These are phyloP conservation scores for Trichomonas tenax DNA, from an alignment of 208 protist species.

Conservation along the genomic window DNA sequence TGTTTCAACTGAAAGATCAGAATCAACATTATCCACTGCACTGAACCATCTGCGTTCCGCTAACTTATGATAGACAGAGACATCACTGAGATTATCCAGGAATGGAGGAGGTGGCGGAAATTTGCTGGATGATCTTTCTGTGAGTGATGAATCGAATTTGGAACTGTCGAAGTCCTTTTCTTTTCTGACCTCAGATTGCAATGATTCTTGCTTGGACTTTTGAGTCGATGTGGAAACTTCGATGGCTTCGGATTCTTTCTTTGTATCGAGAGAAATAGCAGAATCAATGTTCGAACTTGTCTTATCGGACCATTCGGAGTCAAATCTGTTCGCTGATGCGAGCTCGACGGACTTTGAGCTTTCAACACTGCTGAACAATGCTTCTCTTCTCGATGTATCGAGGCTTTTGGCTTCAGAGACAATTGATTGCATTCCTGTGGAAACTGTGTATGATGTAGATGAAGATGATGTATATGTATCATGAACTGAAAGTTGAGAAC, in stretches of 20 bases:
- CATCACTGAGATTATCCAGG: neutral
- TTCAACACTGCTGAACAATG: neutral
- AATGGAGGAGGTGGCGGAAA: neutral
- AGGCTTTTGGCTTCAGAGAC: too few species aligned
- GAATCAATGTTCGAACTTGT: neutral
- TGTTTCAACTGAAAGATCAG: neutral
- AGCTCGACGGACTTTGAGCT: neutral
- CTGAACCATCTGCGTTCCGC: neutral
- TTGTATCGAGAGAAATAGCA: neutral
- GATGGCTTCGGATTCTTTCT: neutral
- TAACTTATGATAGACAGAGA: neutral
- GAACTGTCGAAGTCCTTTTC: neutral
- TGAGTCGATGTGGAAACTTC: neutral
- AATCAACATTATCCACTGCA: neutral
- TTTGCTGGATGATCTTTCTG: neutral
- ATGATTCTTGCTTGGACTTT: neutral
- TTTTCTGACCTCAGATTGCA: neutral
- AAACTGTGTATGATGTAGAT: neutral
- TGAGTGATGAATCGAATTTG: neutral
- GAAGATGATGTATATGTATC: neutral
- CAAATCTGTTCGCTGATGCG: neutral
- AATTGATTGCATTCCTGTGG: neutral
- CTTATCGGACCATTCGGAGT: neutral
- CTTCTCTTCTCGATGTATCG: neutral
- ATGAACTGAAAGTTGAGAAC: neutral